A percentile compares a stretch with the other conserved stretches of the same genome.
phyloP scores from a whole-genome alignment of 805 yeast genomes.

The Nadsonia fulvescens region DNA sequence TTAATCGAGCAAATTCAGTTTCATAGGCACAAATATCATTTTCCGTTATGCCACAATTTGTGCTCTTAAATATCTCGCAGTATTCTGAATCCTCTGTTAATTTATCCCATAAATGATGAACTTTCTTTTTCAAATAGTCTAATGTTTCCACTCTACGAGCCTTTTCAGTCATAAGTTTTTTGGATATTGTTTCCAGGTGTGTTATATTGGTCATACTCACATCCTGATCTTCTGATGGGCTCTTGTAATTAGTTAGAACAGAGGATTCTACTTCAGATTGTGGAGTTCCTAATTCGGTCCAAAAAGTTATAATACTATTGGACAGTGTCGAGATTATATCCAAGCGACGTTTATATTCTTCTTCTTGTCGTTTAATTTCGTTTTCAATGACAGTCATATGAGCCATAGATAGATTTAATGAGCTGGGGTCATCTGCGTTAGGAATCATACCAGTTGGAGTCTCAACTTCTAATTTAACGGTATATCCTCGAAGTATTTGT shows the following conservation, averaged over 20 bases:
- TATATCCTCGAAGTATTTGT: too few relatives aligned
- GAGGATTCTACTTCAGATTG: constrained; percentile 14
- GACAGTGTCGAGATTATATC: constrained; percentile 10
- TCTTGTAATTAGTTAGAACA: constrained; percentile 10
- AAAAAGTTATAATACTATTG: constrained; percentile 13
- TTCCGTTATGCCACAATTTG: constrained; percentile 30
- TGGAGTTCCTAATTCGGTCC: constrained; percentile 18
- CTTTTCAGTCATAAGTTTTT: constrained; percentile 20
- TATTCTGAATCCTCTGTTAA: constrained; percentile 29
- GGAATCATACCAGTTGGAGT: constrained; percentile 8
- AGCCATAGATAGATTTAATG: constrained; percentile 11
- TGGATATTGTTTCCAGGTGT: constrained; percentile 8
- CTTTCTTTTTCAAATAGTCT: constrained; percentile 20
- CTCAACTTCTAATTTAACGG: too few relatives aligned
- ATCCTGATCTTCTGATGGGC: constrained; percentile 13
- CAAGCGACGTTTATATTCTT: constrained; percentile 11
- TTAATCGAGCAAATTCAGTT: constrained; percentile 37
- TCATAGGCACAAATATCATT: constrained; percentile 32
- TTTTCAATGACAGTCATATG: constrained; percentile 11
- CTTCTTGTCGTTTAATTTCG: constrained; percentile 12
- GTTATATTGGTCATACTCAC: constrained; percentile 16
- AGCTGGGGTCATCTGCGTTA: constrained; percentile 7
- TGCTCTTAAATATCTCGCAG: constrained; percentile 23
- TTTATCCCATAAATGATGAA: constrained; percentile 37
- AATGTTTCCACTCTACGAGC: constrained; percentile 18